Conservation (phyloP, 1,284 basidiomycete genomes). For the Meira nashicola region DNA sequence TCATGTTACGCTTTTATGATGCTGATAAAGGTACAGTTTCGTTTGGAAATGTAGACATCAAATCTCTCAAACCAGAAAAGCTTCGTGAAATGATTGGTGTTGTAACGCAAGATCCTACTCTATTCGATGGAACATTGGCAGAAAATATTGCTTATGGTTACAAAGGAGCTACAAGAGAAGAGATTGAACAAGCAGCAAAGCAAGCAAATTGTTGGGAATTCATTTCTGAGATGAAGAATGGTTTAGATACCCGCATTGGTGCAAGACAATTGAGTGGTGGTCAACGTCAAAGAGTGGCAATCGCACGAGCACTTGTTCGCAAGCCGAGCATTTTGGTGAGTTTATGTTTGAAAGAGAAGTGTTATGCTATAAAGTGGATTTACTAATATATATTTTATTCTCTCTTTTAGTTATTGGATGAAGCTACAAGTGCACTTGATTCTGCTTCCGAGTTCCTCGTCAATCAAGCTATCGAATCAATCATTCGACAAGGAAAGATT, state of each 20-base stretch:
- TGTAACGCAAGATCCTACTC: constrained; percentile 47
- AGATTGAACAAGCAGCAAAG: constrained; percentile 80
- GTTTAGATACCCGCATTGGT: constrained; percentile 66
- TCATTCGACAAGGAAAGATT: constrained; percentile 56
- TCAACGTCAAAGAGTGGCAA: constrained; percentile 58
- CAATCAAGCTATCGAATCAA: constrained; percentile 55
- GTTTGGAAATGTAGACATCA: constrained; percentile 84
- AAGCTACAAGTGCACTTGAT: constrained; percentile 54
- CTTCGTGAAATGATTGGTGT: constrained; percentile 44
- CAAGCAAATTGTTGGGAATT: constrained; percentile 88
- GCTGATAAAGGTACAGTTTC: constrained; percentile 74
- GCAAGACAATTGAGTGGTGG: constrained; percentile 54
- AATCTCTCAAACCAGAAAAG: constrained; percentile 66
- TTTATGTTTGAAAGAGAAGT: constrained; percentile 11
- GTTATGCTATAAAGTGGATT: not conserved
- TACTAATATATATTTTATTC: not conserved
- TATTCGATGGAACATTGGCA: constrained; percentile 73
- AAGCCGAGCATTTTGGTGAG: constrained; percentile 55
- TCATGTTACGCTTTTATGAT: constrained; percentile 89
- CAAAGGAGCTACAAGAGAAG: constrained; percentile 66
- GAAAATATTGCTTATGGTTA: constrained; percentile 88
- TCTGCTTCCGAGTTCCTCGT: constrained; percentile 55
- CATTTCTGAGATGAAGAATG: constrained; percentile 82
- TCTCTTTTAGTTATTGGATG: constrained; percentile 37
- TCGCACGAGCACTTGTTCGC: constrained; percentile 57